Base-by-base conservation (phyloP, 139 green algal genomes). In the Picochlorum sp. region DNA sequence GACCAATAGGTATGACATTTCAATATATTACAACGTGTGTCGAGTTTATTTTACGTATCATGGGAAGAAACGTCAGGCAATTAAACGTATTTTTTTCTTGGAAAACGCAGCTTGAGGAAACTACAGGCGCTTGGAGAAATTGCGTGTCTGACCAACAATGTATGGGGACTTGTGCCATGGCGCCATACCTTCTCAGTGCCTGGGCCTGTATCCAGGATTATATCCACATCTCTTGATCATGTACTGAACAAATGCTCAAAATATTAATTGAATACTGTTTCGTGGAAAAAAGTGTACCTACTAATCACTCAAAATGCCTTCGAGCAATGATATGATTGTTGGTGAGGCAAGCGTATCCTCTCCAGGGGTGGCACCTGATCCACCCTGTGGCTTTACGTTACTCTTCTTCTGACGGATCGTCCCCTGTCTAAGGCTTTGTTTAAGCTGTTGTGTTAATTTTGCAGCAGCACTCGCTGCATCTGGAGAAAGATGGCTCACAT, bases 1-100 rank as follows among this genome's bases (percentile, higher is more conserved):
- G 21, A 79, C 51, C 37, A 85, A 81, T 60, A 72, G 74, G 47
- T 54, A 54, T 21, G 34, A 41, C 34, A 41, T 41, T 41, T 41
- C 34, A 41, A 41, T 41, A 41, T 41, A 11, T 14, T 41, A 41
- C 34, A 41, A 41, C 34, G 6, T 0, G 34, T 41, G 34, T 41
- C 8, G 34, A 13, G 8, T 41, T 41, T 41, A 41, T 41, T 10
- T 10, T 13, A 41, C 34, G 34, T 41, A 41, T 41, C 8, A 41
- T 41, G 34, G 34, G 34, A 10, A 41, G 34, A 41, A 41, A 41
- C 8, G 34, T 11, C 34, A 10, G 34, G 34, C 8, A 41, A 41
- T 41, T 41, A 13, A 41, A 41, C 34, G 13, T 52, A 24, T 52
- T 52, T 54, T 54, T 54, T 54, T 54, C 47, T 54, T 54, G 47